These are phyloP conservation scores for Letharia lupina DNA, from an alignment of 495 filamentous ascomycete species.

Conservation along the genomic window DNA sequence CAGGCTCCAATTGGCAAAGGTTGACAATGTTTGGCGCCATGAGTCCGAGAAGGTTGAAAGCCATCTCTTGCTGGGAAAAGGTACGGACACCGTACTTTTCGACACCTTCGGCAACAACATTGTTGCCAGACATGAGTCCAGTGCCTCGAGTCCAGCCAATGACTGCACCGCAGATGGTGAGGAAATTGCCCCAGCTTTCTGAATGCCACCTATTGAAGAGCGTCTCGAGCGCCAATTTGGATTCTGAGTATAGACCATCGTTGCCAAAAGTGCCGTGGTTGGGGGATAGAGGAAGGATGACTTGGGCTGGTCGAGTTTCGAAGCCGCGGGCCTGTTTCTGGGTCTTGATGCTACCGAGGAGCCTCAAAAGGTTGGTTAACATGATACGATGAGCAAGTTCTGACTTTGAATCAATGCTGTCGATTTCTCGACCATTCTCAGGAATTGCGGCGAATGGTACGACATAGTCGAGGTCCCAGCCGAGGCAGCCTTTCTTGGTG, in stretches of 20 bases:
- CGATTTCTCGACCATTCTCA: slow-evolving; percentile 96
- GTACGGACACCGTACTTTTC: slow-evolving; percentile 95
- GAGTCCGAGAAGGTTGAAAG: slow-evolving; percentile 93
- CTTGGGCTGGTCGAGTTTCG: slow-evolving; percentile 91
- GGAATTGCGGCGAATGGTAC: slow-evolving; percentile 96
- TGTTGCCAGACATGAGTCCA: slow-evolving; percentile 96
- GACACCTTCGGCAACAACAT: slow-evolving; percentile 92
- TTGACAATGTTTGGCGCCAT: slow-evolving; percentile 94
- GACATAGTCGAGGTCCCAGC: slow-evolving; percentile 95
- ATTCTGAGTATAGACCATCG: slow-evolving; percentile 96
- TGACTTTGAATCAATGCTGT: slow-evolving; percentile 93
- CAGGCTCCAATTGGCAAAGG: slow-evolving; percentile 89
- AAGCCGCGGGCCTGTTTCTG: slow-evolving; percentile 82
- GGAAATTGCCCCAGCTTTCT: slow-evolving; percentile 94
- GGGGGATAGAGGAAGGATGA: slow-evolving; percentile 89
- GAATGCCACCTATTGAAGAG: slow-evolving; percentile 98
- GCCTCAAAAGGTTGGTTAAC: slow-evolving; percentile 90
- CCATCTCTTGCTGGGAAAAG: slow-evolving; percentile 99
- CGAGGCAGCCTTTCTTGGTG: slow-evolving; percentile 78
- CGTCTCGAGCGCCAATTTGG: slow-evolving; percentile 92
- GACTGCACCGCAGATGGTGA: slow-evolving; percentile 96
- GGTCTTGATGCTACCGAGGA: slow-evolving; percentile 81
- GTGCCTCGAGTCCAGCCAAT: slow-evolving; percentile 99
- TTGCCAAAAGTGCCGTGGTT: slow-evolving; percentile 99
- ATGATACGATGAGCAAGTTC: slow-evolving; percentile 98